These are phyloP conservation scores for Pichia scutulata DNA, from an alignment of 805 yeast genomes.

Conservation along the genomic window DNA sequence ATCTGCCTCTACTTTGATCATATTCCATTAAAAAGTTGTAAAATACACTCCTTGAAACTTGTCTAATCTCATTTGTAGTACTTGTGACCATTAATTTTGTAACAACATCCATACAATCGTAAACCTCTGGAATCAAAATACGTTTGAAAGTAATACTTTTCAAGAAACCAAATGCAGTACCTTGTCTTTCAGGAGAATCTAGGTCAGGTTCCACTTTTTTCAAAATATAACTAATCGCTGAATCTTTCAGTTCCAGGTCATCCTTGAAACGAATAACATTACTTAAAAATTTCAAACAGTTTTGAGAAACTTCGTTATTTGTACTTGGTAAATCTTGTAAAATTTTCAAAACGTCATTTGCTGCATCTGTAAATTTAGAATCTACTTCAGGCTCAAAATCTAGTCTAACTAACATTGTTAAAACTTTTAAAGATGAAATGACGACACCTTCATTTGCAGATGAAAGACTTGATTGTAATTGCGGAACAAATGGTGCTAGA, in stretches of 20 bases:
- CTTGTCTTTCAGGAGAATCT: conserved; percentile 83
- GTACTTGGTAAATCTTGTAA: conserved; percentile 74
- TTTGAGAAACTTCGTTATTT: conserved; percentile 70
- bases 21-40: conserved; percentile 86
- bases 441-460: conserved; percentile 76
- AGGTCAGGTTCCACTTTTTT: conserved; percentile 75
- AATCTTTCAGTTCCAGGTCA: conserved; percentile 56
- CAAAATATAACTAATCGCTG: conserved; percentile 67
- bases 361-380: conserved; percentile 47
- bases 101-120: conserved; percentile 78
- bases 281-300: conserved; percentile 66
- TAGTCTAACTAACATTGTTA: conserved; percentile 52
- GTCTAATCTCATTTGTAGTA: conserved; percentile 75
- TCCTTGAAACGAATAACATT: conserved; percentile 62
- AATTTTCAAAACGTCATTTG: conserved; percentile 52
- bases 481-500: conserved; percentile 67
- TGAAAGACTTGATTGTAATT: conserved; percentile 50
- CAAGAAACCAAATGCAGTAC: conserved; percentile 77
- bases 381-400: conserved; percentile 52
- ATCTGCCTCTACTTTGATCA: conserved; percentile 82
- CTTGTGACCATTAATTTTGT: conserved; percentile 84
- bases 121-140: conserved; percentile 76
- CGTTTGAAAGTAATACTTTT: conserved; percentile 70
- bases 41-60: conserved; percentile 74
- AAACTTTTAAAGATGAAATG: conserved; percentile 54